A percentile compares a stretch with the other conserved stretches of the same genome.
phyloP scores from a whole-genome alignment of 1,139 yeast genomes.

The Kodamaea ohmeri region DNA sequence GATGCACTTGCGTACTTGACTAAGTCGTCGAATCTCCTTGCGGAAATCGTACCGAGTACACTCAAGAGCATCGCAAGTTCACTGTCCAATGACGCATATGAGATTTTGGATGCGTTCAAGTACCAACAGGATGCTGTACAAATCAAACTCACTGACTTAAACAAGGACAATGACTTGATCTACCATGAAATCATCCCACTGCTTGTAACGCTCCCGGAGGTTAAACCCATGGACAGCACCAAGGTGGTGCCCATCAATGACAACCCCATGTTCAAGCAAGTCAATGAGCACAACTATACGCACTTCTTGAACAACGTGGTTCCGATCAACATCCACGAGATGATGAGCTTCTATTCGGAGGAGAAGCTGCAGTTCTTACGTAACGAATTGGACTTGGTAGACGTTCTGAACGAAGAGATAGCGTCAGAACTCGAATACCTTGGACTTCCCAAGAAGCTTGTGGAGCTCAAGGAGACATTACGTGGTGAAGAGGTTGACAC shows the following conservation, averaged over 20 bases:
- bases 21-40: constrained; percentile 44
- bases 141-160: constrained; percentile 48
- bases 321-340: constrained; percentile 84
- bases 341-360: constrained; percentile 83
- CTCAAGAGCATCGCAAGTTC: constrained; percentile 28
- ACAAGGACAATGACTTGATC: constrained; percentile 85
- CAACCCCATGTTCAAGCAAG: constrained; percentile 32
- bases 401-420: constrained; percentile 77
- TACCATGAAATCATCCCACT: constrained; percentile 77
- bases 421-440: constrained; percentile 76
- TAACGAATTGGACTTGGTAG: constrained; percentile 69
- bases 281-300: constrained; percentile 55
- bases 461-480: constrained; percentile 41
- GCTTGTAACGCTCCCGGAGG: constrained; percentile 51
- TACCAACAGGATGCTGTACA: constrained; percentile 45
- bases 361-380: constrained; percentile 79
- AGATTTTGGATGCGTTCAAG: constrained; percentile 42
- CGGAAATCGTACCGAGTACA: constrained; percentile 25
- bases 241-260: constrained; percentile 56
- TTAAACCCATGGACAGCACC: constrained; percentile 75
- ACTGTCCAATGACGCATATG: constrained; percentile 31
- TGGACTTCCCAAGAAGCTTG: constrained; percentile 67
- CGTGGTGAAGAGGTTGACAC: constrained; percentile 12
- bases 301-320: constrained; percentile 73
- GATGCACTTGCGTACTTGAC: constrained; percentile 70